Evolutionary conservation across 2,329 filamentous ascomycete genomes (phyloP).

Genomic region (Ceratocystis smalleyi): DNA sequence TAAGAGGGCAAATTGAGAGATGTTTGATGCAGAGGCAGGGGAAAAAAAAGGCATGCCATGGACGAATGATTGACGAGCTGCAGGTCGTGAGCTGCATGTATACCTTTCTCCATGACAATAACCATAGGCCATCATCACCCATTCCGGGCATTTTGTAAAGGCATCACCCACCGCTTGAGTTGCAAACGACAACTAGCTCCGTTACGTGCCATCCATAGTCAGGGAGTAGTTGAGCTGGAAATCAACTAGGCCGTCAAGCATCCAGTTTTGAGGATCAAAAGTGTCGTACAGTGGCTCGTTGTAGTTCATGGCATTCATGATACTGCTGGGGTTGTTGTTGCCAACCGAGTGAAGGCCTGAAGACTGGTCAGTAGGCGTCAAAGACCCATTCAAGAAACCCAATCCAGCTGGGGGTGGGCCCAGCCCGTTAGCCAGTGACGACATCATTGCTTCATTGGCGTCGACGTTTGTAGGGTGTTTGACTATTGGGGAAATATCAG

Average conservation of each 20-base stretch:
- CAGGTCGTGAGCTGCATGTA: background rate
- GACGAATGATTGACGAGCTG: background rate
- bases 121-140: background rate
- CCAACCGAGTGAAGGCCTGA: constrained; percentile 21
- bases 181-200: background rate
- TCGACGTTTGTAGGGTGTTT: constrained; percentile 80
- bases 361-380: constrained; percentile 36
- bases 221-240: constrained; percentile 52
- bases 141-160: background rate
- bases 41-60: background rate
- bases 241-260: constrained; percentile 71
- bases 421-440: constrained; percentile 42
- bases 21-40: background rate
- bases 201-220: constrained; percentile 19
- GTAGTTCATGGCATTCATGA: constrained; percentile 39
- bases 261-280: constrained; percentile 87
- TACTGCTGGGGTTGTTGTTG: constrained; percentile 29
- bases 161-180: background rate
- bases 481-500: constrained; percentile 23
- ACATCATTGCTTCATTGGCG: constrained; percentile 56
- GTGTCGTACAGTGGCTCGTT: constrained; percentile 64
- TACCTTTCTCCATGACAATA: background rate
- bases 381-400: constrained; percentile 34
- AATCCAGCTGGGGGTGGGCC: constrained; percentile 33
- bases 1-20: background rate